A percentile compares a stretch with the other conserved stretches of the same genome.
phyloP scores from a whole-genome alignment of 176 grass and related monocot species.

The Bonia amplexicaulis region DNA sequence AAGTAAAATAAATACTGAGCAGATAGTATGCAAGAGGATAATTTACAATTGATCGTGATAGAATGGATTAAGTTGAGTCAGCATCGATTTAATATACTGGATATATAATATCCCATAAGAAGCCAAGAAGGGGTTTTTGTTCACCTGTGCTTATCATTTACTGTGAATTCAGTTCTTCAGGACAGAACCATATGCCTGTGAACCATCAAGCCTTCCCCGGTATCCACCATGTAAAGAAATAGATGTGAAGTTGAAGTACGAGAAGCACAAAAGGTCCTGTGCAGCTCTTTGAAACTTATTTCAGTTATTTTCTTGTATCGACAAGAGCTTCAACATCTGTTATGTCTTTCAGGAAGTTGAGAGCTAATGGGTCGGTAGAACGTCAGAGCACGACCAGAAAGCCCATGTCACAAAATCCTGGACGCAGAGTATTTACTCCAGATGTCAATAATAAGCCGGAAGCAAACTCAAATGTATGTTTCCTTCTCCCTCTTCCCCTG shows the following conservation, averaged over 20 bases:
- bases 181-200: conserved; percentile 84
- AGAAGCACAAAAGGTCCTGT: conserved; percentile 63
- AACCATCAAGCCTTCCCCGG: conserved; percentile 73
- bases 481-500: not conserved
- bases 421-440: conserved; percentile 60
- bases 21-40: not conserved
- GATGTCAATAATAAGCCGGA: conserved; percentile 39
- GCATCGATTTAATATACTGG: not conserved
- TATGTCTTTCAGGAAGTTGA: conserved; percentile 56
- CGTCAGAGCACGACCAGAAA: conserved; percentile 39
- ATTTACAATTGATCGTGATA: not conserved
- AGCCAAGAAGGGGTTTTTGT: not conserved
- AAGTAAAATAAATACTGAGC: not conserved
- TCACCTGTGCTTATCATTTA: conserved; percentile 24
- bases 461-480: conserved; percentile 44
- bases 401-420: conserved; percentile 40
- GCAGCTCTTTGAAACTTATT: conserved; percentile 6
- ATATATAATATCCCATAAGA: conserved; percentile 1
- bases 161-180: conserved; percentile 79
- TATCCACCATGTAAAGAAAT: conserved; percentile 96
- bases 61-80: not conserved
- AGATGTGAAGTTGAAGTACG: conserved; percentile 61
- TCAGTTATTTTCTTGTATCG: not conserved
- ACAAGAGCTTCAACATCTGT: not conserved
- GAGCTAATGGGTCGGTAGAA: conserved; percentile 47